Evolutionary conservation across 768 basidiomycete genomes (phyloP).

Genomic region (Epithele typhae): DNA sequence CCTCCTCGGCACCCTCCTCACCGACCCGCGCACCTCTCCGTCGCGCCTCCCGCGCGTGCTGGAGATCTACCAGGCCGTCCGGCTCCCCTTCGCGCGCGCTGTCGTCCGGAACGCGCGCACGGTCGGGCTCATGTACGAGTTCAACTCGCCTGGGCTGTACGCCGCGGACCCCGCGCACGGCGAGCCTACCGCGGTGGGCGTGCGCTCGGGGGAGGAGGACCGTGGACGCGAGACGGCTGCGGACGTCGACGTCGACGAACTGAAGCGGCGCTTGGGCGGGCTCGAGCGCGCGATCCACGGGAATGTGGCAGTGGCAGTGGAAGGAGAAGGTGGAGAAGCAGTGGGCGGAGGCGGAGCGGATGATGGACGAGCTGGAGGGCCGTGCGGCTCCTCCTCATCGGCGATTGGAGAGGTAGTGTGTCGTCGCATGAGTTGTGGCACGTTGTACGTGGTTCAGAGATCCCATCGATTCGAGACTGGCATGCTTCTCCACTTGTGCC

Average conservation of each 20-base stretch:
- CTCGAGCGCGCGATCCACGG: slow-evolving; percentile 4
- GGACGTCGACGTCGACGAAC: neutral
- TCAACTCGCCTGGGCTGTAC: slow-evolving; percentile 13
- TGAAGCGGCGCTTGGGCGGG: slow-evolving; percentile 1
- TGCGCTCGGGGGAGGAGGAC: too few species aligned
- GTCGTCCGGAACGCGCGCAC: slow-evolving; percentile 12
- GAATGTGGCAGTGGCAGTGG: slow-evolving; percentile 17
- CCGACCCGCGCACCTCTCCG: slow-evolving; percentile 12
- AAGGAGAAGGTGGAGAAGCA: slow-evolving; percentile 5
- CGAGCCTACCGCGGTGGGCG: too few species aligned
- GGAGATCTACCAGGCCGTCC: slow-evolving; percentile 18
- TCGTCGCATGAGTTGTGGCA: too few species aligned
- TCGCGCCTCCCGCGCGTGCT: slow-evolving; percentile 10
- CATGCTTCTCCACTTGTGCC: too few species aligned
- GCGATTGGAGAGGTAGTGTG: too few species aligned
- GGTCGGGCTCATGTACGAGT: slow-evolving; percentile 20
- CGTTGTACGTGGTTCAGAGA: too few species aligned
- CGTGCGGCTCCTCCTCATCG: too few species aligned
- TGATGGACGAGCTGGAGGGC: neutral
- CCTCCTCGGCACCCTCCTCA: slow-evolving; percentile 19
- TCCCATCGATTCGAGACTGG: too few species aligned
- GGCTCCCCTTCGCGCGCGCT: slow-evolving; percentile 15
- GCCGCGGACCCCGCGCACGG: slow-evolving; percentile 6
- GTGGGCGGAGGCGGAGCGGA: slow-evolving; percentile 12
- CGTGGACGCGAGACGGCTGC: too few species aligned